These are phyloP conservation scores for Coelastrella sp. DNA, from an alignment of 139 green algal genomes.

Conservation along the genomic window DNA sequence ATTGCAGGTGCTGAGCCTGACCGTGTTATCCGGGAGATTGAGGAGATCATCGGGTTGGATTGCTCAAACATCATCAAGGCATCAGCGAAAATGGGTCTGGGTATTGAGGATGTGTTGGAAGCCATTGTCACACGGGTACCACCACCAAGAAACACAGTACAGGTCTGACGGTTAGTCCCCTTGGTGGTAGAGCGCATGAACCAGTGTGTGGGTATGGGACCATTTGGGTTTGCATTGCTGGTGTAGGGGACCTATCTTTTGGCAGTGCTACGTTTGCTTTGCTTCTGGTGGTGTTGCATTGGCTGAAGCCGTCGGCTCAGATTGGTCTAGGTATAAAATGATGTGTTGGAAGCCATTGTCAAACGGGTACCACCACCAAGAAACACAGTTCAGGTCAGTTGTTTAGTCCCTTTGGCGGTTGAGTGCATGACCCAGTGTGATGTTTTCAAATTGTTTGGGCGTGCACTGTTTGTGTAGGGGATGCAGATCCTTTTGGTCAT, in stretches of 20 bases:
- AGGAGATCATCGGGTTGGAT: slow-evolving; percentile 97
- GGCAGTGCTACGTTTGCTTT: no score
- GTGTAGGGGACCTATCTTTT: no score
- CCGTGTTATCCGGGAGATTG: slow-evolving; percentile 93
- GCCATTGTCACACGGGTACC: slow-evolving; percentile 90
- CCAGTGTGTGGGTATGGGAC: no score
- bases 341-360: slow-evolving; percentile 94
- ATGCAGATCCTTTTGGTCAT: no score
- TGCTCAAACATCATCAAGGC: slow-evolving; percentile 75
- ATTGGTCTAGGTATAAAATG: slow-evolving; percentile 88
- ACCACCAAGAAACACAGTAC: slow-evolving; percentile 75
- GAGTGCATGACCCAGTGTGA: no score
- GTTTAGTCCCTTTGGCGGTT: no score
- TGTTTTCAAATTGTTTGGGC: not conserved
- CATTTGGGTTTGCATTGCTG: no score
- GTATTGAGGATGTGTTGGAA: slow-evolving; percentile 95
- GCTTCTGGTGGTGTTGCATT: no score
- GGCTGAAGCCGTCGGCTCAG: slow-evolving; percentile 61
- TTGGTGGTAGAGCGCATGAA: no score
- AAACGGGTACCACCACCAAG: slow-evolving; percentile 82
- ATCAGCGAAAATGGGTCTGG: slow-evolving; percentile 77
- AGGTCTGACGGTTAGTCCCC: not conserved
- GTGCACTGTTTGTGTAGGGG: no score
- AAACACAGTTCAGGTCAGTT: slow-evolving; percentile 59
- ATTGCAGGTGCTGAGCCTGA: slow-evolving; percentile 90